Percentiles rank a stretch among this genome's conserved stretches.
phyloP scores from a whole-genome alignment of 73 alveolate genomes.

The Tetrahymena borealis region DNA sequence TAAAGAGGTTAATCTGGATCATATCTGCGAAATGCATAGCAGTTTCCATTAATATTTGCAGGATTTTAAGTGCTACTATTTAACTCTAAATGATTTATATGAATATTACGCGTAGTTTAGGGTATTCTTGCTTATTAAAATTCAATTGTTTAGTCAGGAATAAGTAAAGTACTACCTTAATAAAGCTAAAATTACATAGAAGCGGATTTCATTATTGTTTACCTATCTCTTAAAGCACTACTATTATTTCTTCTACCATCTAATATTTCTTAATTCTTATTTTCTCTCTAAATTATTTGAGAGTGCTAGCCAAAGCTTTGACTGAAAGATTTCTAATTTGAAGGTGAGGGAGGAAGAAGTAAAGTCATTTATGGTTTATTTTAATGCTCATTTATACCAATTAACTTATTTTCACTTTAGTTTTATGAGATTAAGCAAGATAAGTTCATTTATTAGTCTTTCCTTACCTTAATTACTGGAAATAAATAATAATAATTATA shows the following conservation, averaged over 20 bases:
- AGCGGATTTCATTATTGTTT: background rate
- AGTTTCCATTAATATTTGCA: background rate
- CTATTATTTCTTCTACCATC: background rate
- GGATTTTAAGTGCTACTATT: background rate
- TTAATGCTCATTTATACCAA: background rate
- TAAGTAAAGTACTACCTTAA: background rate
- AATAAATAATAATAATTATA: too few relatives aligned
- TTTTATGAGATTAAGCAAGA: background rate
- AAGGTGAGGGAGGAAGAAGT: background rate
- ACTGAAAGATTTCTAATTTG: background rate
- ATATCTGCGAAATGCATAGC: background rate
- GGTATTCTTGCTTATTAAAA: background rate
- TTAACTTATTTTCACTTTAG: background rate
- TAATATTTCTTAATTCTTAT: background rate
- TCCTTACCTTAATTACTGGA: too few relatives aligned
- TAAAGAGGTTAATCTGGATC: background rate
- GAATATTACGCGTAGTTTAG: background rate
- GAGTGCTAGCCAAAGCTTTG: background rate
- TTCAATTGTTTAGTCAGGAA: background rate
- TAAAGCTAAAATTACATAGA: background rate
- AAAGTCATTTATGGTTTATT: background rate
- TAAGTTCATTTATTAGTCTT: background rate
- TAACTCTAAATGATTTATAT: background rate
- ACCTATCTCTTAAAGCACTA: background rate
- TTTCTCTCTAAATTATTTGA: background rate